phyloP scores from a whole-genome alignment of 805 yeast species.

The Saturnispora sanitii region DNA sequence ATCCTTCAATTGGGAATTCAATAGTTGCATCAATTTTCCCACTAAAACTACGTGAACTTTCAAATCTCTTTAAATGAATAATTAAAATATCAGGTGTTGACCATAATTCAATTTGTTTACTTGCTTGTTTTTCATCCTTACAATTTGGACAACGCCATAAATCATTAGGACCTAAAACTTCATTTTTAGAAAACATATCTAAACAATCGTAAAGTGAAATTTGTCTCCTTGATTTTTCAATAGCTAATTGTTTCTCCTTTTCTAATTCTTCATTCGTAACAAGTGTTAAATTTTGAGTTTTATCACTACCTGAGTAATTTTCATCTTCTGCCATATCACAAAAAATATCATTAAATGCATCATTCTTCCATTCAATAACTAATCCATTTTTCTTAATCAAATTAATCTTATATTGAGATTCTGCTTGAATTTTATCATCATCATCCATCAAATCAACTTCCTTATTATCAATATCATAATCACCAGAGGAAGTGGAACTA shows the following conservation, averaged over 20 bases:
- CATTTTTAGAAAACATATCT: slow-evolving; percentile 65
- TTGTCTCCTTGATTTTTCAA: slow-evolving; percentile 26
- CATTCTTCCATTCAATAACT: slow-evolving; percentile 60
- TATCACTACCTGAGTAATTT: slow-evolving; percentile 37
- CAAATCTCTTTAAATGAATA: slow-evolving; percentile 84
- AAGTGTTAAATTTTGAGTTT: slow-evolving; percentile 45
- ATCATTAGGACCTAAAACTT: slow-evolving; percentile 78
- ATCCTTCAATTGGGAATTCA: slow-evolving; percentile 75
- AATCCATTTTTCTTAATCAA: slow-evolving; percentile 28
- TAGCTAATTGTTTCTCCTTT: slow-evolving; percentile 29
- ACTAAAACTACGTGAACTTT: slow-evolving; percentile 71
- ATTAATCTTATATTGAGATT: slow-evolving; percentile 21
- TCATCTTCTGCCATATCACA: slow-evolving; percentile 35
- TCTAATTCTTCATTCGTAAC: slow-evolving; percentile 49
- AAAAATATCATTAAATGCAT: slow-evolving; percentile 42
- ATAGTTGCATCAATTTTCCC: slow-evolving; percentile 83
- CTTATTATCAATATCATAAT: neutral
- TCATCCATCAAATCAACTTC: slow-evolving; percentile 8
- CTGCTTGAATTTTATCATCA: slow-evolving; percentile 4
- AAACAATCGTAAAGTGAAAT: slow-evolving; percentile 68
- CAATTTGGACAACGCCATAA: slow-evolving; percentile 91
- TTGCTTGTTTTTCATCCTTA: slow-evolving; percentile 81
- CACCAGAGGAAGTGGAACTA: neutral
- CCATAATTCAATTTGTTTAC: slow-evolving; percentile 88
- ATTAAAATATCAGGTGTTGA: slow-evolving; percentile 85